Conservation (phyloP, 2,329 filamentous ascomycete species). For the Aspergillus eucalypticola region DNA sequence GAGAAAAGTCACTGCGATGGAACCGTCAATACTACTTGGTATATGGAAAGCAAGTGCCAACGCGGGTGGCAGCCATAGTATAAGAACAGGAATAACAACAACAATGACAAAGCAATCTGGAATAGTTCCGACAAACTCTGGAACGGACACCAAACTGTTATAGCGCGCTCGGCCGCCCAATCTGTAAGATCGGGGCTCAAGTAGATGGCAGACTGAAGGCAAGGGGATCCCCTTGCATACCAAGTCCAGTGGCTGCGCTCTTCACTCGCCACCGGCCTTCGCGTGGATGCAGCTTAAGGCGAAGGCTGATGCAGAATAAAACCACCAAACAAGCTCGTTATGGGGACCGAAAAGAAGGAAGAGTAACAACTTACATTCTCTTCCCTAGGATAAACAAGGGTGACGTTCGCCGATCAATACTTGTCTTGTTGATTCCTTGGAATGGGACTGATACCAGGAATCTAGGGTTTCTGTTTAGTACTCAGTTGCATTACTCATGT, state of each 20-base stretch:
- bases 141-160: not conserved
- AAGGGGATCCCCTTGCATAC: slow-evolving; percentile 17
- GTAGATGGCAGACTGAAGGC: slow-evolving; percentile 12
- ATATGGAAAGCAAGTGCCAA: not conserved
- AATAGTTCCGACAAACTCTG: not conserved
- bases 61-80: slow-evolving; percentile 8
- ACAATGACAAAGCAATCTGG: slow-evolving; percentile 11
- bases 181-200: not conserved
- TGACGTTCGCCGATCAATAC: not conserved
- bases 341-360: not conserved
- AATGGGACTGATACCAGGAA: slow-evolving; percentile 7
- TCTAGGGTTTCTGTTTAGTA: slow-evolving; percentile 7
- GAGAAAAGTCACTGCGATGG: not conserved
- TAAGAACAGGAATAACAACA: slow-evolving; percentile 15
- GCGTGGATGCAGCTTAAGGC: not conserved
- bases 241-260: slow-evolving; percentile 7
- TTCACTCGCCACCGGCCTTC: slow-evolving; percentile 9
- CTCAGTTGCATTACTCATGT: not conserved
- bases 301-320: not conserved
- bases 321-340: not conserved
- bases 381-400: not conserved
- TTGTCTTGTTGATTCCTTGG: not conserved
- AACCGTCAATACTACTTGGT: not conserved
- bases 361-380: not conserved
- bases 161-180: slow-evolving; percentile 2